Conservation (phyloP, 2,329 filamentous ascomycete species). For the Xylariaceae sp. region DNA sequence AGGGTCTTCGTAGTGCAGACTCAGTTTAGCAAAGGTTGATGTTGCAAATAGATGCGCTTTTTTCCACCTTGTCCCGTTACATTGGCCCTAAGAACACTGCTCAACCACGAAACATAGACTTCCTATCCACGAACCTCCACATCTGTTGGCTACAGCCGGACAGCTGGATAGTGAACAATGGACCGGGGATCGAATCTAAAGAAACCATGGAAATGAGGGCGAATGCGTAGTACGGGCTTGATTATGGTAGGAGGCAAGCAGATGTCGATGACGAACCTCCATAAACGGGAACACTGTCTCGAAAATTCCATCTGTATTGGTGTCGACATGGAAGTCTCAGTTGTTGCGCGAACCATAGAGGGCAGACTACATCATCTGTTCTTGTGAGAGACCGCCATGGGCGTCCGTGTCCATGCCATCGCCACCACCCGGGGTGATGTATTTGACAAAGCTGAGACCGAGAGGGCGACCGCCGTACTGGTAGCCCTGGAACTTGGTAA, state of each 20-base stretch:
- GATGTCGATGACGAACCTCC: background rate
- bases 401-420: constrained; percentile 82
- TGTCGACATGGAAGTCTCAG: background rate
- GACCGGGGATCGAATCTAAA: background rate
- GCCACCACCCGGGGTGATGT: constrained; percentile 62
- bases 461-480: constrained; percentile 94
- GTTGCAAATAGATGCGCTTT: constrained; percentile 15
- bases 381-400: constrained; percentile 75
- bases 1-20: constrained; percentile 4
- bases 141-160: background rate
- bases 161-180: background rate
- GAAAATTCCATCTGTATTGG: background rate
- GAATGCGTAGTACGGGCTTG: constrained; percentile 11
- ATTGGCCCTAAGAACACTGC: constrained; percentile 11
- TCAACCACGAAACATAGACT: constrained; percentile 2
- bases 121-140: background rate
- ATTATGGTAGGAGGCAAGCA: background rate
- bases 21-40: constrained; percentile 10
- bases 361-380: constrained; percentile 80
- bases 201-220: constrained; percentile 7
- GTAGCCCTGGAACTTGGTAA: constrained; percentile 95
- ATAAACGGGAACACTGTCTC: background rate
- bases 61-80: constrained; percentile 15
- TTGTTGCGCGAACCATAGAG: background rate
- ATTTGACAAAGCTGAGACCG: constrained; percentile 89